Percentiles rank a stretch among this genome's conserved stretches.
Evolutionary conservation across 1,139 yeast species (phyloP).

Genomic region (Geotrichum carabidarum): DNA sequence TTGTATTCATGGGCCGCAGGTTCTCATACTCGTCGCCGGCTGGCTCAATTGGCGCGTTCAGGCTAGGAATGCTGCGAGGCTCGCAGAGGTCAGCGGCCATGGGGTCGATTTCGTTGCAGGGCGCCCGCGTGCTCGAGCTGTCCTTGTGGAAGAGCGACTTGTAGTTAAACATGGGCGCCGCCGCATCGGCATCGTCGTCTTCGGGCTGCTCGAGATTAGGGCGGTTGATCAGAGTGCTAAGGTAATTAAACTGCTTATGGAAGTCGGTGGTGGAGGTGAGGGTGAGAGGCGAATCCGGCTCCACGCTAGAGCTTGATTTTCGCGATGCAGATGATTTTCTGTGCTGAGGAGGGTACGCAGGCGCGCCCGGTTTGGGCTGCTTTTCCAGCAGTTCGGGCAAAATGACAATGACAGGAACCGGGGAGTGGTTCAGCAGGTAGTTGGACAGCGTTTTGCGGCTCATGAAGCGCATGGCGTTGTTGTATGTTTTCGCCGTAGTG

Average conservation of each 20-base stretch:
- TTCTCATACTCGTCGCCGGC: too few relatives aligned
- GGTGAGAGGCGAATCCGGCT: neutral
- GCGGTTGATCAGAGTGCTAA: slow-evolving; percentile 5
- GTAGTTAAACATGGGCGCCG: slow-evolving; percentile 2
- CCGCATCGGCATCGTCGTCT: neutral
- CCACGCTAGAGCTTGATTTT: neutral
- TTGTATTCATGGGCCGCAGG: too few relatives aligned
- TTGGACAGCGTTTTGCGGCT: slow-evolving; percentile 23
- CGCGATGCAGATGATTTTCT: too few relatives aligned
- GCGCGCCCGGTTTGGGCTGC: slow-evolving; percentile 8
- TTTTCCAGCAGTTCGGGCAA: neutral
- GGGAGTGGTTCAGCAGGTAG: slow-evolving; percentile 29
- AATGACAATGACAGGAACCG: slow-evolving; percentile 30
- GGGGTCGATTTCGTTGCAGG: too few relatives aligned
- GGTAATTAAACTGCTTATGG: neutral
- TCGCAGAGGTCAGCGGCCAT: too few relatives aligned
- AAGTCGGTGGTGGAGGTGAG: neutral
- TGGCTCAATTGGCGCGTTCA: too few relatives aligned
- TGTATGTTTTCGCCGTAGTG: slow-evolving; percentile 24
- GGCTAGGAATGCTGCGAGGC: too few relatives aligned
- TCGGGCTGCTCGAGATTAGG: neutral
- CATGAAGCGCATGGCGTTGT: slow-evolving; percentile 25
- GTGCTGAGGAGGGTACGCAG: neutral
- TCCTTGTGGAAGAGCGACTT: slow-evolving; percentile 9
- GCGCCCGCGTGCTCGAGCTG: neutral